Conservation (phyloP, 2,329 filamentous ascomycete genomes). For the Aureobasidium subglaciale region DNA sequence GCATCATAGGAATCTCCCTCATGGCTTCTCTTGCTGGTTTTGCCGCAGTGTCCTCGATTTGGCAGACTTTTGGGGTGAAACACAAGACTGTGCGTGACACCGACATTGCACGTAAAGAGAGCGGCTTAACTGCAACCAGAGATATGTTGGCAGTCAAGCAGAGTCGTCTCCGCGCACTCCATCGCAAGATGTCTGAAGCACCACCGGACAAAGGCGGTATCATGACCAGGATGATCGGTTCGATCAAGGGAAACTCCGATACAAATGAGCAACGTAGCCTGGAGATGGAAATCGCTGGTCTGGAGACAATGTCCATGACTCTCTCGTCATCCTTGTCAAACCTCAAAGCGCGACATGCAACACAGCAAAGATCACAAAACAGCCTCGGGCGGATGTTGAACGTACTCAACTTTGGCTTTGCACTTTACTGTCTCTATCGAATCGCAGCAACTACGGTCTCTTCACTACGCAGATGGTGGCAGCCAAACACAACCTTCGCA, state of each 20-base stretch:
- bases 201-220: slow-evolving; percentile 45
- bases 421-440: slow-evolving; percentile 77
- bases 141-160: slow-evolving; percentile 74
- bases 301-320: slow-evolving; percentile 71
- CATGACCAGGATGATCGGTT: slow-evolving; percentile 66
- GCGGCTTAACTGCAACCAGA: slow-evolving; percentile 67
- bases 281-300: slow-evolving; percentile 67
- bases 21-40: slow-evolving; percentile 88
- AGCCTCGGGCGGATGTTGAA: slow-evolving; percentile 57
- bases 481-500: slow-evolving; percentile 48
- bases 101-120: slow-evolving; percentile 69
- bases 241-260: slow-evolving; percentile 56
- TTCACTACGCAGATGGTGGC: slow-evolving; percentile 52
- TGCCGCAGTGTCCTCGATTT: slow-evolving; percentile 78
- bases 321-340: slow-evolving; percentile 59
- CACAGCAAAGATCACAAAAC: slow-evolving; percentile 61
- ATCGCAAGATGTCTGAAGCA: slow-evolving; percentile 52
- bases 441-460: slow-evolving; percentile 66
- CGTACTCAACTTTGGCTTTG: slow-evolving; percentile 61
- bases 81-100: slow-evolving; percentile 55
- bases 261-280: slow-evolving; percentile 49
- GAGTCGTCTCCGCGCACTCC: slow-evolving; percentile 61
- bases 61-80: slow-evolving; percentile 70
- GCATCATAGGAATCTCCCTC: slow-evolving; percentile 75
- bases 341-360: slow-evolving; percentile 56